Evolutionary conservation across 2,329 filamentous ascomycete genomes (phyloP).

Genomic region (Aspergillus pseudotamarii): DNA sequence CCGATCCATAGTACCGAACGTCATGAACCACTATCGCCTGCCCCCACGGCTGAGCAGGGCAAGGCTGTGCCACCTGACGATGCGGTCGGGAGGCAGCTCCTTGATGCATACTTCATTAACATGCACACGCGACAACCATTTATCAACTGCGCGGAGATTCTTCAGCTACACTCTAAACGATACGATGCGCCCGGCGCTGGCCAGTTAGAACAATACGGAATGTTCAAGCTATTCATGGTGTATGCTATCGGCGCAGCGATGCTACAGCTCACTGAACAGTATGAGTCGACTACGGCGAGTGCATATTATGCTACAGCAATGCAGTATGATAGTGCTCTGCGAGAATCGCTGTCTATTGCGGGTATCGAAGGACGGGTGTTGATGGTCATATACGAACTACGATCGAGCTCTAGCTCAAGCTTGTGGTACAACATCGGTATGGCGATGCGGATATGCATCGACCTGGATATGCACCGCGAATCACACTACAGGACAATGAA

Average conservation of each 20-base stretch:
- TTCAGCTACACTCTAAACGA: conserved; percentile 14
- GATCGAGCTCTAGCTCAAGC: conserved; percentile 24
- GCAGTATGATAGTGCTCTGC: conserved; percentile 15
- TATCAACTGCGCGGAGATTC: conserved; percentile 15
- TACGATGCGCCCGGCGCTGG: neutral
- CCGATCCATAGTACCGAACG: neutral
- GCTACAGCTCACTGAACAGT: conserved; percentile 16
- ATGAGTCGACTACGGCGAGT: conserved; percentile 17
- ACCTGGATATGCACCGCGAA: conserved; percentile 28
- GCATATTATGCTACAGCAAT: conserved; percentile 18
- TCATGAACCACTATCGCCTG: conserved; percentile 22
- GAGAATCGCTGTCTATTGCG: conserved; percentile 14
- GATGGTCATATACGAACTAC: conserved; percentile 27
- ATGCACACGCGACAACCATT: conserved; percentile 20
- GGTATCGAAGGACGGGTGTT: conserved; percentile 28
- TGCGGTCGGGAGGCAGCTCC: conserved; percentile 13
- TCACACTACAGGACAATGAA: conserved; percentile 16
- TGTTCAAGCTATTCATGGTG: conserved; percentile 28
- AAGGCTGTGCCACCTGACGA: conserved; percentile 16
- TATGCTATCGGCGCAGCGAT: conserved; percentile 26
- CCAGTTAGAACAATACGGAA: conserved; percentile 14
- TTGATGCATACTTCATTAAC: conserved; percentile 25
- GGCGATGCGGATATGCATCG: conserved; percentile 31
- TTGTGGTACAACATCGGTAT: conserved; percentile 31
- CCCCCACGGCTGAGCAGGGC: conserved; percentile 11